Evolutionary conservation across 2,329 filamentous ascomycete species (phyloP), one percentile per base, ranked within the genome.

Genomic region (Fusarium beomiforme): DNA sequence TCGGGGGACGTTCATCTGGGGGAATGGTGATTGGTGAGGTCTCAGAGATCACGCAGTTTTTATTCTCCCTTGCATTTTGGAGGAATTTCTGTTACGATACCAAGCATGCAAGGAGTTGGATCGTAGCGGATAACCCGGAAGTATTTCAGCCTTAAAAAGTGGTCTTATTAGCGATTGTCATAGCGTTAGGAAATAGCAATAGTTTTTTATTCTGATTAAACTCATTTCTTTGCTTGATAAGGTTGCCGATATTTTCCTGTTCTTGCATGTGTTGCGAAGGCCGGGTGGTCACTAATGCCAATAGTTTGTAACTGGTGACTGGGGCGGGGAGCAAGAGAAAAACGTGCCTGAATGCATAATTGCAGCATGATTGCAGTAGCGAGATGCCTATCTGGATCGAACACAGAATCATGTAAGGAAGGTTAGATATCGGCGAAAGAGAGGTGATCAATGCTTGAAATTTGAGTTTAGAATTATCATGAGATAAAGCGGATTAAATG

Each of bases 151-250:
- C 42, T 67, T 34, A 23, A 34, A 34, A 33, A 16, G 21, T 37
- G 34, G 21, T 49, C 34, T 46, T n/a, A 67, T 67, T 67, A 67
- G 63, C 41, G 31, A 49, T 62, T 44, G 41, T 62, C 17, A 43
- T 36, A 49, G 36, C 55, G 44, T 34, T 42, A 19, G 26, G 26
- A 12, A 56, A 29, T 24, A 33, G 37, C 37, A 21, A 55, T 55
- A 9, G 7, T 33, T 26, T 33, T 31, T 16, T 7, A 24, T 21
- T 37, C 47, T 36, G 33, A 23, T 51, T 51, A 51, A 33, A 51
- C 17, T 51, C 31, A 37, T 26, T 51, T 51, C 31, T 17, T 12
- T 24, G 16, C 37, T 39, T 21, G 34, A 59, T 34, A 31, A 39
- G 21, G 31, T n/a, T 17, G 46, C 1, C 17, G 13, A 47, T 19